phyloP scores from a whole-genome alignment of 371 early-diverging fungal genomes.

The Rhizopus arrhizus region DNA sequence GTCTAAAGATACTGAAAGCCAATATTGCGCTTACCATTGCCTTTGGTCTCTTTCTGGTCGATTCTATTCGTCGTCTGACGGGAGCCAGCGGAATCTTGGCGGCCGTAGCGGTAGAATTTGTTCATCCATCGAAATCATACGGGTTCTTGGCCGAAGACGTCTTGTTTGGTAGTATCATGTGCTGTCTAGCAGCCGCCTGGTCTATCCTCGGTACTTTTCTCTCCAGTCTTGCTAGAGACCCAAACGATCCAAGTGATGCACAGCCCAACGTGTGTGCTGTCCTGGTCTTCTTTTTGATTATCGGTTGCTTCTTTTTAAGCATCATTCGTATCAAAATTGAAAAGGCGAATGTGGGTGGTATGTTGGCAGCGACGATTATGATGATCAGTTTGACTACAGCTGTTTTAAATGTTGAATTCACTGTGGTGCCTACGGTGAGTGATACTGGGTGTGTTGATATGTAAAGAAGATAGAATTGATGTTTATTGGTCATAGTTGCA shows the following conservation, averaged over 20 bases:
- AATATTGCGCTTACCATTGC: slow-evolving; percentile 47
- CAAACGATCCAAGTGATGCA: slow-evolving; percentile 18
- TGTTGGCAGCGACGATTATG: slow-evolving; percentile 50
- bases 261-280: slow-evolving; percentile 39
- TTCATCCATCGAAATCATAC: slow-evolving; percentile 48
- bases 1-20: slow-evolving; percentile 47
- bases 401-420: slow-evolving; percentile 31
- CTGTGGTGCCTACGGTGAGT: slow-evolving; percentile 32
- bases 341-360: slow-evolving; percentile 53
- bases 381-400: slow-evolving; percentile 41
- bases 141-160: slow-evolving; percentile 46
- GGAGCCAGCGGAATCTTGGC: slow-evolving; percentile 35
- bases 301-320: slow-evolving; percentile 43
- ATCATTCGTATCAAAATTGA: slow-evolving; percentile 45
- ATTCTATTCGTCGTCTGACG: slow-evolving; percentile 29
- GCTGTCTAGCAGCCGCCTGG: slow-evolving; percentile 40
- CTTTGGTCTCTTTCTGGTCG: slow-evolving; percentile 33
- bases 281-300: slow-evolving; percentile 30
- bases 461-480: not conserved
- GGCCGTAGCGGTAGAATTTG: slow-evolving; percentile 49
- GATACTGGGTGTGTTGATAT: no score
- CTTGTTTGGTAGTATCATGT: slow-evolving; percentile 45
- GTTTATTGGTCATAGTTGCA: slow-evolving; percentile 17
- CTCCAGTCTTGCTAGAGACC: slow-evolving; percentile 37
- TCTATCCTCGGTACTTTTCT: slow-evolving; percentile 42